Conservation (phyloP, 164 flowering plant species). For the Cinnamomum micranthum region DNA sequence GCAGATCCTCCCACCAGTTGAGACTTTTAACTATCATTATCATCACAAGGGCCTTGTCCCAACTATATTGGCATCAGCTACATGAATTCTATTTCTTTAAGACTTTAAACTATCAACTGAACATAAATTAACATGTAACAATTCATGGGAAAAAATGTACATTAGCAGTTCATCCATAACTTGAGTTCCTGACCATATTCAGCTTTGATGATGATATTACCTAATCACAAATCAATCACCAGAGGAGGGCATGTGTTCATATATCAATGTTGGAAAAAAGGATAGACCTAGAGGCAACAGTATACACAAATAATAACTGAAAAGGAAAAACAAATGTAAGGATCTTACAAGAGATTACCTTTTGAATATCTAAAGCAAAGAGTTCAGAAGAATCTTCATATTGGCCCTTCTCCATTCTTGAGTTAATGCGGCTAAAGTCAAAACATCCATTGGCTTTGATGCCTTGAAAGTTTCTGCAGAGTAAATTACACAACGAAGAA, state of each 20-base stretch:
- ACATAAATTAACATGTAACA: too few relatives aligned
- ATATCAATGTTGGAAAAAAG: background rate
- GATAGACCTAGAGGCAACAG: background rate
- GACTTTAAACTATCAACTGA: too few relatives aligned
- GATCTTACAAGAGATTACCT: conserved; percentile 33
- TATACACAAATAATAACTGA: background rate
- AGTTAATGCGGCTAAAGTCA: conserved; percentile 43
- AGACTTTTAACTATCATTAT: too few relatives aligned
- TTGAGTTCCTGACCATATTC: background rate
- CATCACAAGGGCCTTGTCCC: too few relatives aligned
- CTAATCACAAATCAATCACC: background rate
- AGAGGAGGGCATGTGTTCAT: background rate
- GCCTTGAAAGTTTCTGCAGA: conserved; percentile 61
- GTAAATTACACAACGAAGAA: conserved; percentile 50
- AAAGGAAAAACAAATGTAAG: background rate
- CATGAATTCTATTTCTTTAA: too few relatives aligned
- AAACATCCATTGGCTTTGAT: conserved; percentile 44
- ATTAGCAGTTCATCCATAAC: background rate
- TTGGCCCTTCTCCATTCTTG: conserved; percentile 59
- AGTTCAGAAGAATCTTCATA: conserved; percentile 64
- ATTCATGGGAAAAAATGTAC: too few relatives aligned
- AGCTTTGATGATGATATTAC: background rate
- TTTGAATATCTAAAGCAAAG: conserved; percentile 60
- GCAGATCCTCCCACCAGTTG: too few relatives aligned
- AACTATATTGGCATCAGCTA: too few relatives aligned